A percentile compares a stretch with the other conserved stretches of the same genome.
Evolutionary conservation across 2,329 filamentous ascomycete species (phyloP).

Genomic region (Hymenoscyphus repandus): DNA sequence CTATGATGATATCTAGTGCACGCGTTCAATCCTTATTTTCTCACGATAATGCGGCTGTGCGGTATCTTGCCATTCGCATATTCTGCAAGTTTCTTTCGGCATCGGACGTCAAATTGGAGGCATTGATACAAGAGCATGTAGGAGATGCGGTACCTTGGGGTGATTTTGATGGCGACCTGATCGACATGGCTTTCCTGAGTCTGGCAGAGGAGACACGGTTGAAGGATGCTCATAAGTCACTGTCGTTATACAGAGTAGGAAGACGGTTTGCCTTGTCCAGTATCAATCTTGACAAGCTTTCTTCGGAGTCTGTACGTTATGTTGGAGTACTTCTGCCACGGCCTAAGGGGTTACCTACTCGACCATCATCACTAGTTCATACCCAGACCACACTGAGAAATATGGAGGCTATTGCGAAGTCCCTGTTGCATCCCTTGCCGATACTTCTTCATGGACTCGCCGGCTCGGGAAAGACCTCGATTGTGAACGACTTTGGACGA

Average conservation of each 20-base stretch:
- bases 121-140: slow-evolving; percentile 63
- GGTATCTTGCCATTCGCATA: slow-evolving; percentile 77
- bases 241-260: neutral
- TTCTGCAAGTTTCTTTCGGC: slow-evolving; percentile 75
- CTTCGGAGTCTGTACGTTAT: slow-evolving; percentile 57
- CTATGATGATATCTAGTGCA: slow-evolving; percentile 56
- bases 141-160: slow-evolving; percentile 58
- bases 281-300: slow-evolving; percentile 41
- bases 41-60: slow-evolving; percentile 53
- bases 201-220: slow-evolving; percentile 47
- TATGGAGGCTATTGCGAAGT: slow-evolving; percentile 60
- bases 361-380: slow-evolving; percentile 52
- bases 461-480: slow-evolving; percentile 84
- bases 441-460: slow-evolving; percentile 77
- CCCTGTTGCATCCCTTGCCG: slow-evolving; percentile 64
- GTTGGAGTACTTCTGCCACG: slow-evolving; percentile 63
- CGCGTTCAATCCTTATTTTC: slow-evolving; percentile 65
- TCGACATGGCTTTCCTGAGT: slow-evolving; percentile 73
- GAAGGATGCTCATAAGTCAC: slow-evolving; percentile 16
- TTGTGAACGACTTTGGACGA: slow-evolving; percentile 76
- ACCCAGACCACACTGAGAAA: slow-evolving; percentile 72
- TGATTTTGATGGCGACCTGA: slow-evolving; percentile 66
- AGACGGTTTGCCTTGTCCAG: neutral
- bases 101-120: slow-evolving; percentile 72
- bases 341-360: slow-evolving; percentile 44